phyloP scores from a whole-genome alignment of 108 stramenopile genomes.

The Skeletonema tropicum region DNA sequence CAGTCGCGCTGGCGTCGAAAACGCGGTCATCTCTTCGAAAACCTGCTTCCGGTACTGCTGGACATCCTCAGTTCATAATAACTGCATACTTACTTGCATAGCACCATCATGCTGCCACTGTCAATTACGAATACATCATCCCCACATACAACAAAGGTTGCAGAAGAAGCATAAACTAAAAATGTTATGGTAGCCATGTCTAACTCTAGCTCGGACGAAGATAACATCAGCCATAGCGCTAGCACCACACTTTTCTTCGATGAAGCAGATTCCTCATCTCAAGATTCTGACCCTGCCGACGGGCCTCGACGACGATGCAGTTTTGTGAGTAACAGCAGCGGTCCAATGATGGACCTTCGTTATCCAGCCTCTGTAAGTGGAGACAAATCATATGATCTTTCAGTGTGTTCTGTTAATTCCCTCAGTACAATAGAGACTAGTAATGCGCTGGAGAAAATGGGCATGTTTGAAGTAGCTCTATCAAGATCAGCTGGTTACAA shows the following conservation, averaged over 20 bases:
- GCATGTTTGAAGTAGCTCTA: background rate
- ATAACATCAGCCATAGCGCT: background rate
- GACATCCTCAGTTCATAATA: too few relatives aligned
- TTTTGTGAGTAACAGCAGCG: background rate
- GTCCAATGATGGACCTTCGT: background rate
- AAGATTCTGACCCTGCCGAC: background rate
- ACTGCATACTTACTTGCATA: too few relatives aligned
- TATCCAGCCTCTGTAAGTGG: background rate
- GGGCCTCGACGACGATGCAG: background rate
- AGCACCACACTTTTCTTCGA: background rate
- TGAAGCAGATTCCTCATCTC: background rate
- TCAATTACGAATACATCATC: too few relatives aligned
- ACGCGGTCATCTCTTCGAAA: too few relatives aligned
- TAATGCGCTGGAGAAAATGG: background rate
- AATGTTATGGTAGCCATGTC: background rate
- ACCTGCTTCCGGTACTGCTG: too few relatives aligned
- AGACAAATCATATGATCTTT: constrained; percentile 1
- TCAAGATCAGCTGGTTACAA: background rate
- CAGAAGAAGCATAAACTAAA: too few relatives aligned
- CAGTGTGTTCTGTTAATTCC: background rate
- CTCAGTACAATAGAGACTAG: background rate
- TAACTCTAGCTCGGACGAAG: background rate
- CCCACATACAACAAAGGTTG: too few relatives aligned
- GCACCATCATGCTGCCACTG: too few relatives aligned
- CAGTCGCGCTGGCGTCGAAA: too few relatives aligned